Conservation (phyloP, 2,329 filamentous ascomycete species). For the Stagonosporopsis cucurbitacearum region DNA sequence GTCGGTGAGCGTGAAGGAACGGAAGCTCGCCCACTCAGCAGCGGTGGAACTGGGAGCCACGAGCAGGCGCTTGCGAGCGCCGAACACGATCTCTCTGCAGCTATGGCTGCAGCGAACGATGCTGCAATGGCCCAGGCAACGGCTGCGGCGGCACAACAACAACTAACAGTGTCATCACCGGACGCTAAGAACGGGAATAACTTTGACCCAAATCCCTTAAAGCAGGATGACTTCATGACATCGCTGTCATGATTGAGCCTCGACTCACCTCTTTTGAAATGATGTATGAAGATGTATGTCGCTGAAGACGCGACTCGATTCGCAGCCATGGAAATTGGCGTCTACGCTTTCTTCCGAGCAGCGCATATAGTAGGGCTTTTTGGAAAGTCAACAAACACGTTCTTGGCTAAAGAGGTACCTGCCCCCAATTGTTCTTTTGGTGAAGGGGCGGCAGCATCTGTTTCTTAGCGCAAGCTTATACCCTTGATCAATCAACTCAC, state of each 20-base stretch:
- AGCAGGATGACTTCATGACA: conserved; percentile 18
- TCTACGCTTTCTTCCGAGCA: neutral
- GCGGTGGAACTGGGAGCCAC: conserved; percentile 30
- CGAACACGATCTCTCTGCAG: conserved; percentile 46
- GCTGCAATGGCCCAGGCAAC: conserved; percentile 46
- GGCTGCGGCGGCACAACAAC: conserved; percentile 44
- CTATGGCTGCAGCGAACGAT: conserved; percentile 46
- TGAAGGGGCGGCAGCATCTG: neutral
- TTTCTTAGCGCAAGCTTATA: conserved; percentile 12
- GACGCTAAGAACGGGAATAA: conserved; percentile 24
- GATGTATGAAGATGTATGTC: neutral
- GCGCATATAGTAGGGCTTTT: neutral
- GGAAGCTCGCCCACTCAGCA: conserved; percentile 37
- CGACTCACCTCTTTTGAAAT: neutral
- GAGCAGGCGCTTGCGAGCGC: conserved; percentile 26
- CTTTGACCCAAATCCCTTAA: conserved; percentile 22
- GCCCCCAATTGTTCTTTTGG: neutral
- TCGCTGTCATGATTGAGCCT: conserved; percentile 8
- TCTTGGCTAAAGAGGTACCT: neutral
- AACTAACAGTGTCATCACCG: conserved; percentile 29
- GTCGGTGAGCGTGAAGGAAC: conserved; percentile 46
- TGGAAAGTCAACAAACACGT: neutral
- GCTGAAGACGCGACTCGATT: neutral
- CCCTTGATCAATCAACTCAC: conserved; percentile 8
- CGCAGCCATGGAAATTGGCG: neutral